These are phyloP conservation scores for Eremomyces bilateralis DNA, from an alignment of 495 filamentous ascomycete species.

Conservation along the genomic window DNA sequence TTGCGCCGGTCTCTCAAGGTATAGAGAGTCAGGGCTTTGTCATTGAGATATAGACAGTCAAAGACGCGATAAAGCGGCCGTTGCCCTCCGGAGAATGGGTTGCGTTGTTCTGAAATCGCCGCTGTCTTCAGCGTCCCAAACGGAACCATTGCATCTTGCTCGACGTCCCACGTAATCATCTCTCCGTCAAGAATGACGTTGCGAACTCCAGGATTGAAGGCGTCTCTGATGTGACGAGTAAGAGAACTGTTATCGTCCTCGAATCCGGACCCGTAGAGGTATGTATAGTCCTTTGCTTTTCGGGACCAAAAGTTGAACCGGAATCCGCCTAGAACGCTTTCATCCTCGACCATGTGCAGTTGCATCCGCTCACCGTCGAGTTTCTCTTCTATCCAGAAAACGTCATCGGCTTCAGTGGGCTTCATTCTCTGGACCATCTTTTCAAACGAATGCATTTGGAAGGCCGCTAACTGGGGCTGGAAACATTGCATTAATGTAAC, in stretches of 20 bases:
- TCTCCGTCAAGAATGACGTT: constrained; percentile 89
- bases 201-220: constrained; percentile 55
- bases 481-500: constrained; percentile 86
- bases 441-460: constrained; percentile 75
- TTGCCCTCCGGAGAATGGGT: constrained; percentile 47
- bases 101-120: constrained; percentile 58
- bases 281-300: constrained; percentile 92
- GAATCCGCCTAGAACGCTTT: constrained; percentile 40
- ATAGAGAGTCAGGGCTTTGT: constrained; percentile 53
- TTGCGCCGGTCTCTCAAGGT: constrained; percentile 61
- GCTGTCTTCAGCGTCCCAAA: constrained; percentile 92
- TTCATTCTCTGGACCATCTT: constrained; percentile 57
- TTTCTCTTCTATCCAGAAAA: constrained; percentile 97
- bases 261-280: constrained; percentile 67
- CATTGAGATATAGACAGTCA: constrained; percentile 80
- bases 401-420: constrained; percentile 41
- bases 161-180: constrained; percentile 98
- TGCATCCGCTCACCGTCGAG: constrained; percentile 95
- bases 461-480: constrained; percentile 89
- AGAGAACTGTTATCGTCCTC: constrained; percentile 56
- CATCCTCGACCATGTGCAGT: constrained; percentile 70
- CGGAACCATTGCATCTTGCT: constrained; percentile 57
- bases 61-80: constrained; percentile 75
- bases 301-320: constrained; percentile 82
- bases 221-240: constrained; percentile 55